Evolutionary conservation across 2,329 filamentous ascomycete genomes (phyloP).

Genomic region (Setomelanomma holmii): DNA sequence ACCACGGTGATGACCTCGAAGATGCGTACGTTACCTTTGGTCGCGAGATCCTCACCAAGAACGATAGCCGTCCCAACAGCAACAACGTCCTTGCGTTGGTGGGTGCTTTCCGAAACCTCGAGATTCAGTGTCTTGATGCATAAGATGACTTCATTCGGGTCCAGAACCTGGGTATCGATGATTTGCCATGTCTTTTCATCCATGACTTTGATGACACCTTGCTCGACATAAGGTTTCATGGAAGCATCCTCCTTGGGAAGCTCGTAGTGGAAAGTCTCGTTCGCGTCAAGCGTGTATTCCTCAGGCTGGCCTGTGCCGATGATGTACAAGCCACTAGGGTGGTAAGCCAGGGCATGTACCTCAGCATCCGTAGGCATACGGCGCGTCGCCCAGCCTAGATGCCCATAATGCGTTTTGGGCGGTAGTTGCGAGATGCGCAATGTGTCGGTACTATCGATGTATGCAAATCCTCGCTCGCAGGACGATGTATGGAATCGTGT

Average conservation of each 20-base stretch:
- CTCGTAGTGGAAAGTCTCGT: conserved; percentile 82
- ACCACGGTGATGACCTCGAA: conserved; percentile 93
- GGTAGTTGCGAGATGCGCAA: conserved; percentile 78
- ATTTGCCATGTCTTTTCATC: conserved; percentile 78
- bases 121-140: conserved; percentile 84
- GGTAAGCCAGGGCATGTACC: conserved; percentile 76
- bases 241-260: conserved; percentile 71
- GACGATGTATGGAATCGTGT: conserved; percentile 78
- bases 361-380: conserved; percentile 76
- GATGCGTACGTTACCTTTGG: conserved; percentile 84
- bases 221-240: conserved; percentile 72
- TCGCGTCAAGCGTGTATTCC: conserved; percentile 78
- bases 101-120: conserved; percentile 89
- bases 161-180: conserved; percentile 77
- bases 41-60: conserved; percentile 89
- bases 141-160: conserved; percentile 77
- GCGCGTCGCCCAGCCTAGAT: conserved; percentile 76
- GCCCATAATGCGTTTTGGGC: conserved; percentile 69
- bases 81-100: conserved; percentile 82
- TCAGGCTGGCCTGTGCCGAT: conserved; percentile 72
- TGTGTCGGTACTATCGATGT: conserved; percentile 67
- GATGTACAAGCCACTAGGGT: conserved; percentile 78
- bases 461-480: conserved; percentile 84
- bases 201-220: conserved; percentile 78
- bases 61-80: conserved; percentile 84